phyloP scores from a whole-genome alignment of 2,329 filamentous ascomycete genomes.

The Alternaria rosae region DNA sequence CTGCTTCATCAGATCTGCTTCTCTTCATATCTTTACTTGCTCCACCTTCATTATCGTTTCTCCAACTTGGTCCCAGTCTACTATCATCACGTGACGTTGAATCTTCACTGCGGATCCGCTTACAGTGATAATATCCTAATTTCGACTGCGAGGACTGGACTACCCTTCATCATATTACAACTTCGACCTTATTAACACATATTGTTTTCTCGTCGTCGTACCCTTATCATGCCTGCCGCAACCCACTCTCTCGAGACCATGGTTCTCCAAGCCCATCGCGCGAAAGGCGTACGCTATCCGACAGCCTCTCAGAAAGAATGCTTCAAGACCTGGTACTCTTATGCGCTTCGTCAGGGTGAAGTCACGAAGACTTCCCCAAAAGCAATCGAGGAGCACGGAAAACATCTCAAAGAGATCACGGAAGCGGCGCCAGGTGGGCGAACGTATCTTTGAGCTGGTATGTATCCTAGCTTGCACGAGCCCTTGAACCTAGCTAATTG shows the following conservation, averaged over 20 bases:
- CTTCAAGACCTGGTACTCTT: slow-evolving; percentile 49
- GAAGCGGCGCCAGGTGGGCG: slow-evolving; percentile 38
- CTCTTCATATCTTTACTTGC: neutral
- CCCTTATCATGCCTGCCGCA: slow-evolving; percentile 34
- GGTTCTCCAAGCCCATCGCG: slow-evolving; percentile 46
- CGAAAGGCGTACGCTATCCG: slow-evolving; percentile 45
- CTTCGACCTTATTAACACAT: neutral
- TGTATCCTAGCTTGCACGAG: neutral
- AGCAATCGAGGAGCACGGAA: slow-evolving; percentile 33
- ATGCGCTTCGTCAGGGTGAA: slow-evolving; percentile 38
- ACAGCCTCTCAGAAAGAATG: slow-evolving; percentile 42
- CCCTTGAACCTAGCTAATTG: neutral
- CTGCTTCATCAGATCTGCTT: neutral
- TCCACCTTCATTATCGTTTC: neutral
- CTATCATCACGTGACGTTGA: slow-evolving; percentile 5
- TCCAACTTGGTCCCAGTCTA: neutral
- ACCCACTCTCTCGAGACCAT: slow-evolving; percentile 42
- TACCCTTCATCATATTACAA: too few species aligned
- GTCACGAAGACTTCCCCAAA: slow-evolving; percentile 26
- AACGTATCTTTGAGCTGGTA: slow-evolving; percentile 37
- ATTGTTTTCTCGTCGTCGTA: neutral
- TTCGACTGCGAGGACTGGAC: neutral
- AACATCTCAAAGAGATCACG: slow-evolving; percentile 30
- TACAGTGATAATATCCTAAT: neutral
- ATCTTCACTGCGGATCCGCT: slow-evolving; percentile 3